Evolutionary conservation across 345 rosid species (phyloP).

Genomic region (Mallotus nudiflorus): DNA sequence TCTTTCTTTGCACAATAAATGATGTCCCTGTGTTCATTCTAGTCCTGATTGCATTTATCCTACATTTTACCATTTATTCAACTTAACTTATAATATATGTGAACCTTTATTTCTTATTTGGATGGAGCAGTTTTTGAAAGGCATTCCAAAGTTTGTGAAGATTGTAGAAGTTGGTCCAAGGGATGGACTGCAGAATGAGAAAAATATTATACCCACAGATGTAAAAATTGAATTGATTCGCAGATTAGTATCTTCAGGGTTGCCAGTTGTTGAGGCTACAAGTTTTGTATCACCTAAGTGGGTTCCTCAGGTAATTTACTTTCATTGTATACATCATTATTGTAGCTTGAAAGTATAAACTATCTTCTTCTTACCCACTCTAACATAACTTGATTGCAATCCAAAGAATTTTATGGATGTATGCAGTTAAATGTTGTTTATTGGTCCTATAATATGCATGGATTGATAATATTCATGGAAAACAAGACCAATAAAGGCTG

Average conservation of each 20-base stretch:
- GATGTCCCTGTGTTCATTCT: not conserved
- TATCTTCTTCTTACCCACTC: not conserved
- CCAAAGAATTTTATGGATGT: not conserved
- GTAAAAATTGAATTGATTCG: slow-evolving; percentile 62
- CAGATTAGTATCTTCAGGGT: slow-evolving; percentile 54
- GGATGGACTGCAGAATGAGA: slow-evolving; percentile 74
- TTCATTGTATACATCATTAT: not conserved
- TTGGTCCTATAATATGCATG: not conserved
- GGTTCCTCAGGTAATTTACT: slow-evolving; percentile 66
- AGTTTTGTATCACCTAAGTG: slow-evolving; percentile 84
- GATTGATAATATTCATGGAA: not conserved
- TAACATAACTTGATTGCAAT: not conserved
- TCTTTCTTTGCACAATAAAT: too few relatives aligned
- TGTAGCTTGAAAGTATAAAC: slow-evolving; percentile 9
- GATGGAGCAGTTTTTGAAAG: slow-evolving; percentile 45
- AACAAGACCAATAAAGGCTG: not conserved
- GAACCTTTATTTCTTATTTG: slow-evolving; percentile 18
- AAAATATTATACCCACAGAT: slow-evolving; percentile 50
- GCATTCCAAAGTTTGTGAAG: slow-evolving; percentile 60
- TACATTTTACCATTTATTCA: not conserved
- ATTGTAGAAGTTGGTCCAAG: slow-evolving; percentile 82
- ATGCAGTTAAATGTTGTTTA: not conserved
- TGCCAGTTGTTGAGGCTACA: slow-evolving; percentile 71
- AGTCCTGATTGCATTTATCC: not conserved
- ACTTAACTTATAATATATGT: not conserved